phyloP scores from a whole-genome alignment of 345 rosid genomes.

The Eutrema japonicum region DNA sequence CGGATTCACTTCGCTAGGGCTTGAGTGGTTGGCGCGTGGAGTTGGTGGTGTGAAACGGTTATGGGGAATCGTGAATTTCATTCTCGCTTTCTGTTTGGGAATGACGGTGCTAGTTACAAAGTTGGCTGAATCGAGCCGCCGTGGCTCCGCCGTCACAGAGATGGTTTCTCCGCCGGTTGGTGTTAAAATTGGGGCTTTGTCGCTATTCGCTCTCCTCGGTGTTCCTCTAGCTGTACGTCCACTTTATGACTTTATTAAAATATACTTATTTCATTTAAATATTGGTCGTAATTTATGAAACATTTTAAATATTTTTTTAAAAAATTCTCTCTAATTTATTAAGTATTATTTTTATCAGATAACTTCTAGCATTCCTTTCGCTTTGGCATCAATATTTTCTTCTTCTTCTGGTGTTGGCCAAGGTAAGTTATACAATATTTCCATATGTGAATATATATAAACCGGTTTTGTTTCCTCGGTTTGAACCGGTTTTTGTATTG shows the following conservation, averaged over 20 bases:
- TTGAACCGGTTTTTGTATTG: no score
- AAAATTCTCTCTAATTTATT: no score
- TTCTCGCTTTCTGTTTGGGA: constrained; percentile 57
- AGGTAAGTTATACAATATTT: constrained; percentile 50
- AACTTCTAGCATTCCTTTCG: constrained; percentile 76
- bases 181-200: constrained; percentile 56
- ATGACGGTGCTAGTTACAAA: constrained; percentile 59
- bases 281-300: not conserved
- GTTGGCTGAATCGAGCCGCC: constrained; percentile 53
- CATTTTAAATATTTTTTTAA: no score
- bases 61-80: constrained; percentile 71
- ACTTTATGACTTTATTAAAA: not conserved
- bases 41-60: constrained; percentile 55
- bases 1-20: constrained; percentile 55
- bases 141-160: constrained; percentile 6
- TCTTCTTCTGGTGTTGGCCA: constrained; percentile 68
- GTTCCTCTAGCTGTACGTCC: constrained; percentile 69
- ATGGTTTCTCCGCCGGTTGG: constrained; percentile 42
- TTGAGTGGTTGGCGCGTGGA: constrained; percentile 50
- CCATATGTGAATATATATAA: not conserved
- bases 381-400: constrained; percentile 83
- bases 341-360: constrained; percentile 47
- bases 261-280: not conserved
- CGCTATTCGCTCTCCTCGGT: constrained; percentile 65
- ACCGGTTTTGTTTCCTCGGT: no score